phyloP scores from a whole-genome alignment of 768 basidiomycete genomes.

The Pilatotrama ljubarskyi region DNA sequence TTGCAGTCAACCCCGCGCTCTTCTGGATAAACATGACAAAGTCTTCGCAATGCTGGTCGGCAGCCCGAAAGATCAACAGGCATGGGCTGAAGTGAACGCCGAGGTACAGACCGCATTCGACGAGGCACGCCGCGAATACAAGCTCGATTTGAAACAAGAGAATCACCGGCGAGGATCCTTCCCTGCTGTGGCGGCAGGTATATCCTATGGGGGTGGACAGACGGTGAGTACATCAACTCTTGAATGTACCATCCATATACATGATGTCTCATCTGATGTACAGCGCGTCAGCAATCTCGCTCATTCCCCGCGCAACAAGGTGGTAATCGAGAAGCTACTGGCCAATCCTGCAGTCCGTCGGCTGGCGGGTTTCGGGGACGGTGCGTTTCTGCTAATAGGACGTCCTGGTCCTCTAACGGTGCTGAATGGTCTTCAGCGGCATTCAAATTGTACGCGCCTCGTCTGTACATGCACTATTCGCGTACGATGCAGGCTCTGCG shows the following conservation, averaged over 20 bases:
- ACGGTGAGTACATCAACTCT: background rate
- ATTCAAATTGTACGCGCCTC: background rate
- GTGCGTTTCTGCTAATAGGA: background rate
- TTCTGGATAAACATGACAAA: background rate
- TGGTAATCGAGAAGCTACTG: background rate
- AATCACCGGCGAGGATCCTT: slow-evolving; percentile 22
- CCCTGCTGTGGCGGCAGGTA: slow-evolving; percentile 22
- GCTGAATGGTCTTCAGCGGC: too few species aligned
- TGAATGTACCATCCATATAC: too few species aligned
- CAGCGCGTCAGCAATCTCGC: background rate
- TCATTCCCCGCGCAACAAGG: background rate
- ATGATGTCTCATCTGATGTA: too few species aligned
- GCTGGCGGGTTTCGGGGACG: background rate
- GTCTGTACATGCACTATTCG: too few species aligned
- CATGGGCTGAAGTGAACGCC: background rate
- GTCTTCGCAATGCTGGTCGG: background rate
- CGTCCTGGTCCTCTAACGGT: too few species aligned
- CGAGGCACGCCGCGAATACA: background rate
- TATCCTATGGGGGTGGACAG: slow-evolving; percentile 35
- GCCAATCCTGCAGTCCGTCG: background rate
- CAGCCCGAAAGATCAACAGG: background rate
- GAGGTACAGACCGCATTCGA: background rate
- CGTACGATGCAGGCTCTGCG: too few species aligned
- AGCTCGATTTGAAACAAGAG: background rate
- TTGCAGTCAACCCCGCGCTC: too few species aligned